Percentiles rank a stretch among this genome's conserved stretches.
Evolutionary conservation across 108 stramenopile species (phyloP).

Genomic region (Cylindrotheca fusiformis): DNA sequence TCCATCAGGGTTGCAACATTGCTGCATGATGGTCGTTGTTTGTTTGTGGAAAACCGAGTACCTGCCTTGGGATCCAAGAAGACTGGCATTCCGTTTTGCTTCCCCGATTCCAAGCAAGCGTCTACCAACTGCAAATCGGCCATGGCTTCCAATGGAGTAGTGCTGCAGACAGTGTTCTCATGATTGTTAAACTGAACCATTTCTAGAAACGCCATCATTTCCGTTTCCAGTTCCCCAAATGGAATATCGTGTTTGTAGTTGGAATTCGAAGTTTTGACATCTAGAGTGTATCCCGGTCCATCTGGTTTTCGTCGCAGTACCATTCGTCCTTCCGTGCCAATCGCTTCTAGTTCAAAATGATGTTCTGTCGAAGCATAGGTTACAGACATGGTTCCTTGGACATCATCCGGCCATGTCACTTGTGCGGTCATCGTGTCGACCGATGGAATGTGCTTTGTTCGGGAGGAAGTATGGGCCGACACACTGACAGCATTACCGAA

Average conservation of each 20-base stretch:
- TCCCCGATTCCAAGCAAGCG: conserved; percentile 15
- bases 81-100: background rate
- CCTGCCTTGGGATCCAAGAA: background rate
- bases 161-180: background rate
- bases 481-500: background rate
- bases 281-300: conserved; percentile 4
- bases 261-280: background rate
- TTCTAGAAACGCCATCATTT: conserved; percentile 12
- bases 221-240: conserved; percentile 9
- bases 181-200: background rate
- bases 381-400: conserved; percentile 7
- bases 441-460: conserved; percentile 7
- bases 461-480: background rate
- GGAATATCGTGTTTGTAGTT: background rate
- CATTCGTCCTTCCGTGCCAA: conserved; percentile 7
- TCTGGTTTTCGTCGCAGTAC: background rate
- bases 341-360: conserved; percentile 11
- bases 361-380: conserved; percentile 1
- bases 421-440: conserved; percentile 16
- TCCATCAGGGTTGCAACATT: too few relatives aligned
- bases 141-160: conserved; percentile 20
- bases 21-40: too few relatives aligned
- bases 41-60: too few relatives aligned
- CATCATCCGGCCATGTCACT: conserved; percentile 1
- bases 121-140: conserved; percentile 13